phyloP scores from a whole-genome alignment of 306 rosid species.

The Sindora glabra region DNA sequence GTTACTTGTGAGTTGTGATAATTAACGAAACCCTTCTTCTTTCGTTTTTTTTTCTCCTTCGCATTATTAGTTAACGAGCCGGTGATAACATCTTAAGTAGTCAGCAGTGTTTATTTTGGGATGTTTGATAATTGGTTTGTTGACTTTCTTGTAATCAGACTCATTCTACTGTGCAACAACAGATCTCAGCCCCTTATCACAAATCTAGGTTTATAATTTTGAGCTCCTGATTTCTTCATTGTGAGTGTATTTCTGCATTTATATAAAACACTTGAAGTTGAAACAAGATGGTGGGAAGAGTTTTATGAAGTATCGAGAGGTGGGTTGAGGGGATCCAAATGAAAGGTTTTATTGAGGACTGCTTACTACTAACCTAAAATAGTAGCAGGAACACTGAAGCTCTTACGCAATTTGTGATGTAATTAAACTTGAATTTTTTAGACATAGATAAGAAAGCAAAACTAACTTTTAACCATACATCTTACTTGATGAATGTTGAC shows the following conservation, averaged over 20 bases:
- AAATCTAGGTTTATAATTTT: background rate
- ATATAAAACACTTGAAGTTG: too few relatives aligned
- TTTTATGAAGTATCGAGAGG: slow-evolving; percentile 2
- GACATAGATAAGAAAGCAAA: background rate
- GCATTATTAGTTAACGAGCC: too few relatives aligned
- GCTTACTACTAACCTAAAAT: slow-evolving; percentile 5
- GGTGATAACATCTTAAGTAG: background rate
- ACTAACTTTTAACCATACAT: slow-evolving; percentile 2
- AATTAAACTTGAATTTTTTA: background rate
- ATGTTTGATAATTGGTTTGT: slow-evolving; percentile 23
- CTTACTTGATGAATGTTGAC: background rate
- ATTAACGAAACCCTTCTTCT: too few relatives aligned
- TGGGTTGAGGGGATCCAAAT: slow-evolving; percentile 5
- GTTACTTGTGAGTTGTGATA: background rate
- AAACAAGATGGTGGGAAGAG: too few relatives aligned
- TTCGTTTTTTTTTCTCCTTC: too few relatives aligned
- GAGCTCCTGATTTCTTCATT: background rate
- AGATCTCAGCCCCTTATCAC: background rate
- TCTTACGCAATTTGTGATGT: slow-evolving; percentile 7
- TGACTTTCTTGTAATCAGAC: background rate
- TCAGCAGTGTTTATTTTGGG: background rate
- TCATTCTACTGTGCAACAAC: background rate
- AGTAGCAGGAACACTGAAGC: background rate
- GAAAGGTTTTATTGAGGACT: background rate
- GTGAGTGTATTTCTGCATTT: too few relatives aligned